Conservation (phyloP, 306 rosid genomes). For the Elaeagnus macrophylla region DNA sequence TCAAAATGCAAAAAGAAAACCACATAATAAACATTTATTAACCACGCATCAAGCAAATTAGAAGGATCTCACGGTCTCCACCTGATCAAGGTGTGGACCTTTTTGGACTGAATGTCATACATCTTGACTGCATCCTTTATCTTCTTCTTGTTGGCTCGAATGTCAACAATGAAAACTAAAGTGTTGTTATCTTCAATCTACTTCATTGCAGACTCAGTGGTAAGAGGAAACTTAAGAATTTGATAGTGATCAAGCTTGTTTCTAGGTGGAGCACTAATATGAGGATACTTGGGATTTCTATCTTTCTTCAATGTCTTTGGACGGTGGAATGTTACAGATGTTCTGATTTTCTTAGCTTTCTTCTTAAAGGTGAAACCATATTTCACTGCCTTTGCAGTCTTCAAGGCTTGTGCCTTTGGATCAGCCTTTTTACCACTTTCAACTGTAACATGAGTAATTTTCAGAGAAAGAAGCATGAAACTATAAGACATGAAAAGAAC, state of each 20-base stretch:
- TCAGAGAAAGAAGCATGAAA: neutral
- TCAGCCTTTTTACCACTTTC: conserved; percentile 28
- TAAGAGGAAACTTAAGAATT: conserved; percentile 66
- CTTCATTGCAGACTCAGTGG: conserved; percentile 88
- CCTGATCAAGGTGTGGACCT: conserved; percentile 88
- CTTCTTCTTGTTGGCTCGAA: conserved; percentile 86
- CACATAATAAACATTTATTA: neutral
- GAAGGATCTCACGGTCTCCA: too few relatives aligned
- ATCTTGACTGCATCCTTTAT: conserved; percentile 75
- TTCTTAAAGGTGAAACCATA: conserved; percentile 21
- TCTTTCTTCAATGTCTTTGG: conserved; percentile 62
- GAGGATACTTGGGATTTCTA: conserved; percentile 78
- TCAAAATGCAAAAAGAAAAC: neutral
- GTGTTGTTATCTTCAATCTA: conserved; percentile 86
- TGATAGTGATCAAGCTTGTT: conserved; percentile 81
- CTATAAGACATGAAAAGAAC: neutral
- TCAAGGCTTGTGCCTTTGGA: conserved; percentile 31
- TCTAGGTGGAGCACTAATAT: conserved; percentile 75
- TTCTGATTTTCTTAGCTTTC: conserved; percentile 25
- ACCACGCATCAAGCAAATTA: neutral
- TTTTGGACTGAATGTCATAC: conserved; percentile 85
- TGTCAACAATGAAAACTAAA: conserved; percentile 73
- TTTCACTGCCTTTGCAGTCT: conserved; percentile 35
- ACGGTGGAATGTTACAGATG: conserved; percentile 34
- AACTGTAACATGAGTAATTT: conserved; percentile 20